Base-by-base conservation (phyloP, 2,329 filamentous ascomycete genomes). In the Ophiostoma himal-ulmi region DNA sequence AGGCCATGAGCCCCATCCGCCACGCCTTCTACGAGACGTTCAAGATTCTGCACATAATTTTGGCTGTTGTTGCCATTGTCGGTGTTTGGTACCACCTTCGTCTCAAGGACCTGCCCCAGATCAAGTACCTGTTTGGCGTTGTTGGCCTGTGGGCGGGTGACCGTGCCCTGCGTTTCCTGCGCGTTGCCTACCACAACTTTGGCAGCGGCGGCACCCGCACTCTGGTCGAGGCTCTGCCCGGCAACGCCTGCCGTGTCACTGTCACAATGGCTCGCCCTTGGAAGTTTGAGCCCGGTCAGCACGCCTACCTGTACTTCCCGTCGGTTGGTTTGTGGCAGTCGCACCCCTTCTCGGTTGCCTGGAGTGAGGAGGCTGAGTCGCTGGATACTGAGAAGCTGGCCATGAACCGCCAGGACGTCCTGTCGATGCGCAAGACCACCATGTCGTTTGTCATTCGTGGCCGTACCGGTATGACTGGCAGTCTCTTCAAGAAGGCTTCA, bases 11-110 rank as follows among this genome's bases (percentile, higher is more conserved):
- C 66, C 84, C 89, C 68, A 80, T 93, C 37, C 86, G 91, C 70
- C 91, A 94, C 77, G 91, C 91, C 20, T 93, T 90, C 77, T 94
- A 94, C 78, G 91, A 94, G 79, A 86, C 84, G 1, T 94, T 94
- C 83, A 87, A 93, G 78, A 81, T 91, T 70, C 77, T 91, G 44
- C 91, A 94, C 79, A 91, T 93, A 71, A 75, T 83, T 4, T 83
- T 88, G 34, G 90, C 88, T 44, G 83, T 86, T 22, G 77, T 87
- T 20, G 81, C 86, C 8, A 79, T 92, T 70, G 83, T 85, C 57
- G 89, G 86, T 13, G 79, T 93, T 6, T 93, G 88, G 85, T 87
- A 90, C 74, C 91, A 90, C 75, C 79, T 89, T 34, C 75, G 88
- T 72, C 78, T 90, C 64, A 81, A 84, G 72, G 75, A 81, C 5